phyloP scores from a whole-genome alignment of 2,329 filamentous ascomycete species.

The Diplocarpon mali region DNA sequence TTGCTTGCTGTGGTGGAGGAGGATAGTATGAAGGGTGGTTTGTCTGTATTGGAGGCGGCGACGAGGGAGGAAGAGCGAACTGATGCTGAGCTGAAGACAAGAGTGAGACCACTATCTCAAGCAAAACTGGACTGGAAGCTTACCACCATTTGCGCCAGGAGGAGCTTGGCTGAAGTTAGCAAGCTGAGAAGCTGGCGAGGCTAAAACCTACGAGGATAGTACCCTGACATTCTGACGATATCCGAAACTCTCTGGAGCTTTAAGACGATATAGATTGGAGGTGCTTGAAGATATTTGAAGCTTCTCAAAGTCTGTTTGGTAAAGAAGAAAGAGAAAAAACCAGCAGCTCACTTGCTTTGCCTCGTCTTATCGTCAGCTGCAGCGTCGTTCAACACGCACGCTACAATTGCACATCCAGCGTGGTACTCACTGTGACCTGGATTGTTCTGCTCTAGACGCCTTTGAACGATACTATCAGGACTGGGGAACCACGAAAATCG shows the following conservation, averaged over 20 bases:
- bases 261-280: background rate
- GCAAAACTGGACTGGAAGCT: background rate
- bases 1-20: slow-evolving; percentile 25
- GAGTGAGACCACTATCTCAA: slow-evolving; percentile 3
- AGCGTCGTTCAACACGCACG: slow-evolving; percentile 6
- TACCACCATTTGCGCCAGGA: slow-evolving; percentile 22
- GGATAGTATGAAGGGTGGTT: slow-evolving; percentile 24
- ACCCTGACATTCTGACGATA: slow-evolving; percentile 21
- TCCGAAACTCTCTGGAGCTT: background rate
- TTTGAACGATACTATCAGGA: too few species aligned
- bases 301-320: slow-evolving; percentile 5
- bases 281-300: background rate
- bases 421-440: background rate
- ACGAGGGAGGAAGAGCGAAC: slow-evolving; percentile 23
- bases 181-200: slow-evolving; percentile 3
- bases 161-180: slow-evolving; percentile 22
- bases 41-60: slow-evolving; percentile 24
- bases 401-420: background rate
- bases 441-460: background rate
- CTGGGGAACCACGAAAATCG: background rate
- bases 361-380: slow-evolving; percentile 5
- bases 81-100: slow-evolving; percentile 17
- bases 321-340: slow-evolving; percentile 1
- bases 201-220: slow-evolving; percentile 27
- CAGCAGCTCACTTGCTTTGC: background rate